A percentile compares a stretch with the other conserved stretches of the same genome.
phyloP scores from a whole-genome alignment of 2,329 filamentous ascomycete genomes.

The Calonectria pseudoturangicola region DNA sequence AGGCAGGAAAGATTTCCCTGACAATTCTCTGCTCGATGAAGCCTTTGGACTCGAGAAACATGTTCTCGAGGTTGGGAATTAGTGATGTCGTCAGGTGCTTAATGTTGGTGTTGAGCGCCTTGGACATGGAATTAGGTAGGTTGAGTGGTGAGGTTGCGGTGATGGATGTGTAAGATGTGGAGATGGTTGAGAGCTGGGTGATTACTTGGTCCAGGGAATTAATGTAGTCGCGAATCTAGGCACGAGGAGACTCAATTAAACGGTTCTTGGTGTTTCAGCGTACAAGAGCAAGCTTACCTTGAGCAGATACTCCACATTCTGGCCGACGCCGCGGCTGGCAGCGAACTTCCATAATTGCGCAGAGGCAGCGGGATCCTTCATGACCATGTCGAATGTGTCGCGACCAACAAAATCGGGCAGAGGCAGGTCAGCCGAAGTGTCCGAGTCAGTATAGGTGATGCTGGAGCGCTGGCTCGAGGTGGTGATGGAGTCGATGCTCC shows the following conservation, averaged over 20 bases:
- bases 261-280: background rate
- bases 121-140: conserved; percentile 63
- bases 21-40: conserved; percentile 67
- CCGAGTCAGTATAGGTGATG: conserved; percentile 53
- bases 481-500: conserved; percentile 55
- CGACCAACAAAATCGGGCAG: conserved; percentile 69
- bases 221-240: conserved; percentile 65
- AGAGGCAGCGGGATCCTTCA: conserved; percentile 68
- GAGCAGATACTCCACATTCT: conserved; percentile 71
- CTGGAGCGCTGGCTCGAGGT: conserved; percentile 54
- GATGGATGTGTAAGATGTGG: conserved; percentile 66
- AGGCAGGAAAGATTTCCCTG: conserved; percentile 69
- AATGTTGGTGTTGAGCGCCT: conserved; percentile 66
- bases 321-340: conserved; percentile 65
- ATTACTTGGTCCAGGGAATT: conserved; percentile 66
- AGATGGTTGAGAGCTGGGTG: conserved; percentile 61
- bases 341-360: conserved; percentile 70
- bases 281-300: conserved; percentile 60
- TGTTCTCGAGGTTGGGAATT: conserved; percentile 66
- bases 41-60: conserved; percentile 65
- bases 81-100: conserved; percentile 66
- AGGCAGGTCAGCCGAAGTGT: conserved; percentile 52
- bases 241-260: conserved; percentile 26
- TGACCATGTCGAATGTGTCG: conserved; percentile 70
- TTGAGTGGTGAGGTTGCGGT: conserved; percentile 64